These are phyloP conservation scores for Volvox carteri DNA, from an alignment of 163 green algal species.

Conservation along the genomic window DNA sequence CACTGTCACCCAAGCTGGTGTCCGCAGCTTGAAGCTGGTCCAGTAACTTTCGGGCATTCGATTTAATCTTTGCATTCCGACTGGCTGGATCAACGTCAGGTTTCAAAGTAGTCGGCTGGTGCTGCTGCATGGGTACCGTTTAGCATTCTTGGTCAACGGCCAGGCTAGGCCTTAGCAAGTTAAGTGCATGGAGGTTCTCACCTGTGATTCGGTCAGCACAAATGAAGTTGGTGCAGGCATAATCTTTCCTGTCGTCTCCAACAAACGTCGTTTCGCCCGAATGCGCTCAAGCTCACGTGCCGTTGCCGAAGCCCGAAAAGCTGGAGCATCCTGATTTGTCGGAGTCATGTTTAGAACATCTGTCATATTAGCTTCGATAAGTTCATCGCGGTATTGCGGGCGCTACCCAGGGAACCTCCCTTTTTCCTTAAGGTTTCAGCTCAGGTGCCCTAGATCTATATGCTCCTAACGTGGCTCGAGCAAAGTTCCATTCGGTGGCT, in stretches of 20 bases:
- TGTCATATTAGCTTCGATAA: neutral
- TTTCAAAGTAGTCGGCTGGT: neutral
- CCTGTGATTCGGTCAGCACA: neutral
- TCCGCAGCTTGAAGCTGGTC: slow-evolving; percentile 47
- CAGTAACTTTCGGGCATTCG: slow-evolving; percentile 41
- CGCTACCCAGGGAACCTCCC: neutral
- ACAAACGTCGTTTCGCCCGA: slow-evolving; percentile 21
- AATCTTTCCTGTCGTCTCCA: slow-evolving; percentile 20
- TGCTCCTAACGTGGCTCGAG: no score
- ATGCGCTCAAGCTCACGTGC: slow-evolving; percentile 41
- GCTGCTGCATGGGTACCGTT: slow-evolving; percentile 22
- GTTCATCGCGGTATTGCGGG: slow-evolving; percentile 8
- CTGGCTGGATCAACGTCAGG: neutral
- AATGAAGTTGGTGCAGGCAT: neutral
- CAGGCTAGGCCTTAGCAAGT: no score
- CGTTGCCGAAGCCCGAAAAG: slow-evolving; percentile 10
- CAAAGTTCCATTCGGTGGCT: no score
- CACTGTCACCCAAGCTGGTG: slow-evolving; percentile 26
- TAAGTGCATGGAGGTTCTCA: neutral
- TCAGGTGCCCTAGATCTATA: no score
- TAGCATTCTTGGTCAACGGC: slow-evolving; percentile 15
- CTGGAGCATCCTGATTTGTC: neutral
- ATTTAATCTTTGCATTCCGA: slow-evolving; percentile 44
- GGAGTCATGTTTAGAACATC: slow-evolving; percentile 14
- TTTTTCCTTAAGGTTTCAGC: neutral